Conservation (phyloP, 768 basidiomycete genomes). For the Collybia mongolica region DNA sequence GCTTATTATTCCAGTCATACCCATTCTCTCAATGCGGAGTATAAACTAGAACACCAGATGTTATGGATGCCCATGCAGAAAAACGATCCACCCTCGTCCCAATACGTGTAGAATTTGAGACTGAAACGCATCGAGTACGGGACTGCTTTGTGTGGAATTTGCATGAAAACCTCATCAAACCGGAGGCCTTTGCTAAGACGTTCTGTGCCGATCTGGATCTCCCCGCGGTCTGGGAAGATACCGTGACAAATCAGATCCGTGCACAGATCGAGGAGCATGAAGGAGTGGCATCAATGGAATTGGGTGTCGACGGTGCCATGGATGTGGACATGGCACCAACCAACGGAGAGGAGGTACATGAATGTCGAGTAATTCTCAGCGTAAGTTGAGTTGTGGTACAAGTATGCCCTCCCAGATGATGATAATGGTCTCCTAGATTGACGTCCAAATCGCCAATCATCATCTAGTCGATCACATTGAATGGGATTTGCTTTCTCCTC, state of each 20-base stretch:
- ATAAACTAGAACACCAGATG: constrained; percentile 53
- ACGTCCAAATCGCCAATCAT: constrained; percentile 92
- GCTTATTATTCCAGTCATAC: constrained; percentile 1
- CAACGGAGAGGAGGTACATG: constrained; percentile 58
- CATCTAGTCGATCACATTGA: constrained; percentile 95
- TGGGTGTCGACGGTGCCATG: constrained; percentile 58
- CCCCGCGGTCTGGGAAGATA: constrained; percentile 65
- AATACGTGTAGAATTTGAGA: constrained; percentile 94
- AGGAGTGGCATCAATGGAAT: constrained; percentile 74
- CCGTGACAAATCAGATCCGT: constrained; percentile 82
- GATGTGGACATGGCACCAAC: constrained; percentile 41
- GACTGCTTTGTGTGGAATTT: constrained; percentile 98
- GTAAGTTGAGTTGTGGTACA: constrained; percentile 38
- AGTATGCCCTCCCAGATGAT: background rate
- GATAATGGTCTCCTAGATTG: constrained; percentile 58
- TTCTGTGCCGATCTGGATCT: constrained; percentile 92
- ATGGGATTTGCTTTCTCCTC: constrained; percentile 94
- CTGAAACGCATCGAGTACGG: constrained; percentile 85
- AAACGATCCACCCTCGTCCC: constrained; percentile 66
- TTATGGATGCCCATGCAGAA: constrained; percentile 61
- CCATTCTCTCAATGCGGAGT: constrained; percentile 14
- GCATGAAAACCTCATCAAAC: constrained; percentile 82
- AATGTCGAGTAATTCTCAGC: constrained; percentile 81
- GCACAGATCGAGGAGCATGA: constrained; percentile 92
- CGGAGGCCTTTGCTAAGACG: constrained; percentile 79